A percentile compares a stretch with the other conserved stretches of the same genome.
Evolutionary conservation across 352 stramenopile species (phyloP).

Genomic region (Phytophthora crassamura): DNA sequence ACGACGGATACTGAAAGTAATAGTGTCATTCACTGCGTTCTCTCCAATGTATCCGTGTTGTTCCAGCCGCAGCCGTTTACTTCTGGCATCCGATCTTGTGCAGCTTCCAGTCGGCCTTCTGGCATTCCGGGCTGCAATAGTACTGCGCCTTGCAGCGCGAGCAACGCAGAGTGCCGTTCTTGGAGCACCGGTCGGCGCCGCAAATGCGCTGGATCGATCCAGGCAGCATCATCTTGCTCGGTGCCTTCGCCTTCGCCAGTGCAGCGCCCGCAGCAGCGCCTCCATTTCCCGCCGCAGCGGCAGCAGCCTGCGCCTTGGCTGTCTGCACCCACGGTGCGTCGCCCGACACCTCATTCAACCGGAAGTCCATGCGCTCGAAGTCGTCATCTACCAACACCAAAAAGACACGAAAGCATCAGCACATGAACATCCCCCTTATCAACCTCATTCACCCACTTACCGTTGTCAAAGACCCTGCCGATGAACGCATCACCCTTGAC

Average conservation of each 20-base stretch:
- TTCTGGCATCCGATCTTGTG: constrained; percentile 77
- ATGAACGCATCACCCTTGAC: constrained; percentile 90
- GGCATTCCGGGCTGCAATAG: constrained; percentile 86
- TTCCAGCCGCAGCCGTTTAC: constrained; percentile 18
- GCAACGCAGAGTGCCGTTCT: constrained; percentile 75
- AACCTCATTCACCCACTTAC: constrained; percentile 37
- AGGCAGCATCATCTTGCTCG: constrained; percentile 39
- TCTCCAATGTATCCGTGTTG: constrained; percentile 7
- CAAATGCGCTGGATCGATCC: constrained; percentile 63
- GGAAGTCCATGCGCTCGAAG: constrained; percentile 86
- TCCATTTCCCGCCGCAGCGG: constrained; percentile 34
- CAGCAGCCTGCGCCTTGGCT: constrained; percentile 58
- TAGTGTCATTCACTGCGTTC: background rate
- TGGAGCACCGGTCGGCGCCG: constrained; percentile 70
- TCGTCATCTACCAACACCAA: constrained; percentile 65
- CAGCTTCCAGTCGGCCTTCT: constrained; percentile 85
- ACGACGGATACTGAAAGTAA: no score
- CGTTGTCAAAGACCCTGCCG: constrained; percentile 88
- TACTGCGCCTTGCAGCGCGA: constrained; percentile 86
- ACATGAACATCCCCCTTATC: background rate
- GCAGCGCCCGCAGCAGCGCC: constrained; percentile 30
- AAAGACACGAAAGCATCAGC: constrained; percentile 12
- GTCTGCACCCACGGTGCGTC: constrained; percentile 76
- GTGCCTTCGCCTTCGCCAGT: constrained; percentile 33
- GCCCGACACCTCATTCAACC: constrained; percentile 64